These are phyloP conservation scores for Phylloporus scabripes DNA, from an alignment of 768 basidiomycete species.

Conservation along the genomic window DNA sequence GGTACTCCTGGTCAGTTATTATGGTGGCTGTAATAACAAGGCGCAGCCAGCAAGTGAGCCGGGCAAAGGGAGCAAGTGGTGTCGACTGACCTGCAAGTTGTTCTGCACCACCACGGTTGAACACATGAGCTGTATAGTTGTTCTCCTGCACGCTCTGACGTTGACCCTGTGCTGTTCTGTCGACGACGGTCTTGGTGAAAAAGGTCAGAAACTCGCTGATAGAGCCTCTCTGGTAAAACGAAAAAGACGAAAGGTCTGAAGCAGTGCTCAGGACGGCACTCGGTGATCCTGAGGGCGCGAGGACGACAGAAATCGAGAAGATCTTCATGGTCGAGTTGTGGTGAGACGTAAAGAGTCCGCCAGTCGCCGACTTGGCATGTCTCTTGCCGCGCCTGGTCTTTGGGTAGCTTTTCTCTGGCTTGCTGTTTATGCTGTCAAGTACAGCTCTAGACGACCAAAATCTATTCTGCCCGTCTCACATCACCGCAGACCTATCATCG, in stretches of 20 bases:
- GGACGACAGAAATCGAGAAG: slow-evolving; percentile 70
- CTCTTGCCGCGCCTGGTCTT: slow-evolving; percentile 13
- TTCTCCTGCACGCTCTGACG: slow-evolving; percentile 94
- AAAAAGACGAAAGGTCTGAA: slow-evolving; percentile 83
- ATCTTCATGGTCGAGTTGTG: slow-evolving; percentile 64
- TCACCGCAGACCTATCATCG: slow-evolving; percentile 14
- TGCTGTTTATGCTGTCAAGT: slow-evolving; percentile 22
- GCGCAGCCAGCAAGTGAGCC: slow-evolving; percentile 3
- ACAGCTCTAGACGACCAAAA: slow-evolving; percentile 15
- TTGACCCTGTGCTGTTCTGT: slow-evolving; percentile 81
- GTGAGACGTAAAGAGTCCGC: neutral
- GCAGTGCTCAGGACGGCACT: slow-evolving; percentile 61
- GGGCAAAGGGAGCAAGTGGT: neutral
- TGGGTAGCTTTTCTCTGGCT: slow-evolving; percentile 24
- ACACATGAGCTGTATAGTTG: slow-evolving; percentile 88
- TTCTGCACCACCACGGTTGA: slow-evolving; percentile 84
- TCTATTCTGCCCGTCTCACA: slow-evolving; percentile 18
- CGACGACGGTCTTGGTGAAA: slow-evolving; percentile 88
- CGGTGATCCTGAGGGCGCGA: slow-evolving; percentile 59
- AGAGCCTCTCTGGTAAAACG: slow-evolving; percentile 87
- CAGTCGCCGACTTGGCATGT: slow-evolving; percentile 11
- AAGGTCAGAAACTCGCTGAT: slow-evolving; percentile 92
- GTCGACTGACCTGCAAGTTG: slow-evolving; percentile 66
- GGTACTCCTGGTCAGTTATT: slow-evolving; percentile 94
- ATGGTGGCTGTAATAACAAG: slow-evolving; percentile 61